Base-by-base conservation (phyloP, 495 filamentous ascomycete genomes). In the Penicillium paradoxum region DNA sequence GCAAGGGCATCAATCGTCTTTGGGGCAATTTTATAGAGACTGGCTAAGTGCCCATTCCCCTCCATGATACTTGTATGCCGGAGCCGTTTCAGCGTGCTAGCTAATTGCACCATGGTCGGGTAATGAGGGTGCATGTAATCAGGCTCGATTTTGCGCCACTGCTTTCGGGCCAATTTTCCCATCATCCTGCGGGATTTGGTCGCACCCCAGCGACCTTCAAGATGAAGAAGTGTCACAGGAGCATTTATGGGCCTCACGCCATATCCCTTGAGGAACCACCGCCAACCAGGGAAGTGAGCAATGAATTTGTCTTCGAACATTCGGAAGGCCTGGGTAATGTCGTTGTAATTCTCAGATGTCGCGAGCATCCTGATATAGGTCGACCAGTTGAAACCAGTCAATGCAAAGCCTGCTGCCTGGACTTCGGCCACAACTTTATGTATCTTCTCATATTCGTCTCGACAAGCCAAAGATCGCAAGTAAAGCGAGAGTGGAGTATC, bases 201-300 rank as follows among this genome's bases (percentile, higher is more conserved):
- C 21, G 55, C 15, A 45, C 40, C 22, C 65, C 63, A 32, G 63
- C 32, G 37, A 51, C 52, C 53, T 36, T 63, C 59, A 5, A 65
- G 49, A 53, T 57, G 25, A 39, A 72, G 65, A 49, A 69, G 61
- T 17, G 62, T 49, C 11, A 44, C 43, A 21, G 72, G 67, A 19
- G 68, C 57, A 38, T 55, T 58, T 3, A 58, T 37, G 17, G 63
- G 75, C 37, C 59, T 70, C 25, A 66, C 30, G 29, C 63, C 69
- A 42, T 53, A 55, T 50, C 63, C 66, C 57, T 52, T 57, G n/a
- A 62, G 60, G 43, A 77, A 41, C 42, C 58, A 49, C 4, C 66
- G 62, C 90, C 90, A 96, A 18, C 87, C 87, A 3, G 75, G 75
- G 79, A 88, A 95, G 38, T 79, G 73, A 5, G 79, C 80, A 80